Percentiles rank a stretch among this genome's conserved stretches.
Evolutionary conservation across 768 basidiomycete species (phyloP).

Genomic region (Tremella yokohamensis): DNA sequence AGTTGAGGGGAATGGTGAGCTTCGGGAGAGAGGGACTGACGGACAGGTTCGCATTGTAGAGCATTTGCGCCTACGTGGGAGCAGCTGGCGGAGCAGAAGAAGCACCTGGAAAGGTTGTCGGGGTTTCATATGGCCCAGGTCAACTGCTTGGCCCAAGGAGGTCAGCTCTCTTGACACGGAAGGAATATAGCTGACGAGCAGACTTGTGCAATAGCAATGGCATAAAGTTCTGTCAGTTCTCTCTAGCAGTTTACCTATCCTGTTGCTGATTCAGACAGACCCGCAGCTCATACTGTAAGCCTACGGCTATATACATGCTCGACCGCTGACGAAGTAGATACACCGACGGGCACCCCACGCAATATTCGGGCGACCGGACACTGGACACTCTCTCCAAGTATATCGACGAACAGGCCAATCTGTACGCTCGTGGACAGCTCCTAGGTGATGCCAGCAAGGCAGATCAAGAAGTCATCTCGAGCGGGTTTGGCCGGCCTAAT

Average conservation of each 20-base stretch:
- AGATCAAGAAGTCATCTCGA: constrained; percentile 16
- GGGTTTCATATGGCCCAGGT: constrained; percentile 72
- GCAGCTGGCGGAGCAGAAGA: constrained; percentile 56
- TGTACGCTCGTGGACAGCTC: constrained; percentile 29
- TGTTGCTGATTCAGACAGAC: constrained; percentile 44
- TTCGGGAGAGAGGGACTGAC: neutral
- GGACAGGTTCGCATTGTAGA: constrained; percentile 62
- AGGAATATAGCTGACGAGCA: constrained; percentile 46
- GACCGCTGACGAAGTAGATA: constrained; percentile 25
- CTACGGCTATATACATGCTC: neutral
- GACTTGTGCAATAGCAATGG: constrained; percentile 74
- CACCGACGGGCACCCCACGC: constrained; percentile 62
- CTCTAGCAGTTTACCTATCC: neutral
- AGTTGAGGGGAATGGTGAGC: constrained; percentile 3
- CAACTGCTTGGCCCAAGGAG: constrained; percentile 72
- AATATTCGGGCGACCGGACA: constrained; percentile 60
- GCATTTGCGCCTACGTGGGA: constrained; percentile 80
- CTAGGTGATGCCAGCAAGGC: constrained; percentile 8
- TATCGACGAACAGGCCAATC: constrained; percentile 54
- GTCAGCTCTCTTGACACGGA: constrained; percentile 53
- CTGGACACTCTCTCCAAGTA: constrained; percentile 60
- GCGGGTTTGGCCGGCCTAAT: constrained; percentile 44
- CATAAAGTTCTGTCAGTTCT: constrained; percentile 58
- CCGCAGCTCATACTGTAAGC: constrained; percentile 70
- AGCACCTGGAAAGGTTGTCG: constrained; percentile 53